Conservation (phyloP, 805 yeast genomes). For the Yamadazyma laniorum region DNA sequence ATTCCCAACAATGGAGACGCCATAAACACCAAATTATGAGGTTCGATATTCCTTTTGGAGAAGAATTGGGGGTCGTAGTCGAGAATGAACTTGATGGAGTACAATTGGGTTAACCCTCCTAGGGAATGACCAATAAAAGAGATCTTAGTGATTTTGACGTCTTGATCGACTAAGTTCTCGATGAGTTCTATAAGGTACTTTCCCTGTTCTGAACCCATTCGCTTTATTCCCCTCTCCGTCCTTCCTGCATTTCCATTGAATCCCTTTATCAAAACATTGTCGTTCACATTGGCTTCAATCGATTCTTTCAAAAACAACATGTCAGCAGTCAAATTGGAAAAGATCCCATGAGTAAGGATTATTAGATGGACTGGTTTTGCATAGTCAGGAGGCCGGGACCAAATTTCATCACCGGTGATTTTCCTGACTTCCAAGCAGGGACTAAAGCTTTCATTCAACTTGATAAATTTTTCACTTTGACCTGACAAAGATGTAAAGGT, state of each 20-base stretch:
- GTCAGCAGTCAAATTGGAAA: slow-evolving; percentile 44
- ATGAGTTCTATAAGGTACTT: slow-evolving; percentile 26
- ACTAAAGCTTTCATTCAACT: slow-evolving; percentile 15
- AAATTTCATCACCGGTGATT: slow-evolving; percentile 28
- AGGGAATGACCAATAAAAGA: slow-evolving; percentile 46
- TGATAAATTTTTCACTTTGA: slow-evolving; percentile 2
- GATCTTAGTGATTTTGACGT: slow-evolving; percentile 23
- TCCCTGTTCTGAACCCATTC: slow-evolving; percentile 33
- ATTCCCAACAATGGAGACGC: slow-evolving; percentile 45
- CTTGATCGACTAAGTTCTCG: slow-evolving; percentile 18
- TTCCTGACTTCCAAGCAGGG: slow-evolving; percentile 27
- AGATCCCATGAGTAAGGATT: slow-evolving; percentile 44
- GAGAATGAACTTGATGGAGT: slow-evolving; percentile 38
- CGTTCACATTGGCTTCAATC: slow-evolving; percentile 24
- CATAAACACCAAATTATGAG: slow-evolving; percentile 35
- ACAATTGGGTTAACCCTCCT: slow-evolving; percentile 44
- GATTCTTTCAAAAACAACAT: slow-evolving; percentile 41
- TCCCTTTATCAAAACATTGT: slow-evolving; percentile 39
- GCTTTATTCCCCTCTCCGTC: slow-evolving; percentile 41
- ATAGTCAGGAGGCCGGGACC: slow-evolving; percentile 27
- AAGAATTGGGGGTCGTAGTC: slow-evolving; percentile 28
- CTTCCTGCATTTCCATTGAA: slow-evolving; percentile 40
- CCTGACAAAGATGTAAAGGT: slow-evolving; percentile 8
- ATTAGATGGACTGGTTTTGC: slow-evolving; percentile 37
- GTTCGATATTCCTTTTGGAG: slow-evolving; percentile 22